Base-by-base conservation (phyloP, 768 basidiomycete species). In the Hysterangium stoloniferum region DNA sequence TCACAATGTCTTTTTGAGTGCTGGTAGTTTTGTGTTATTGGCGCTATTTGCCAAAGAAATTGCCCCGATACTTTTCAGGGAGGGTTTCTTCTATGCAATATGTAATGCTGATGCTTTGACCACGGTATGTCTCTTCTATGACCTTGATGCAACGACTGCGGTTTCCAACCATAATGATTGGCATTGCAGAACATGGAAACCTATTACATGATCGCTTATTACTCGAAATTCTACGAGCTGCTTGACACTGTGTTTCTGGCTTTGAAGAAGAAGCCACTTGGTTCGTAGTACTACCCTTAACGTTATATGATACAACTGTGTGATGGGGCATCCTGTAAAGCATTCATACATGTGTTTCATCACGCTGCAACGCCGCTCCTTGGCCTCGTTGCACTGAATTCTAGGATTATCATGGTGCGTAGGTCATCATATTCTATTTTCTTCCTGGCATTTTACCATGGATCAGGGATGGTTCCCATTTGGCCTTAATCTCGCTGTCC, bases 271-370 rank as follows among this genome's bases (percentile, higher is more conserved):
- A 73, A 73, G 66, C 67, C 68, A 27, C 61, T 73, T 27, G 67
- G 68, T 70, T 42, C 54, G 67, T 55, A 32, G 8, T 6, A 25
- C 9, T 32, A 34, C 33, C 11, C 17, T 9, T 34, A 17, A 34
- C 11, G 9, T 9, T 34, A 9, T n/a, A 9, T 34, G 33, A n/a
- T n/a, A n/a, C 33, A 9, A n/a, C 9, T n/a, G n/a, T n/a, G n/a
- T n/a, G n/a, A n/a, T n/a, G 33, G n/a, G n/a, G 33, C 9, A 5
- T 25, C 9, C n/a, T 13, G 31, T 27, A 35, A 34, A 69, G 68
- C 67, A 52, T 73, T 73, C 69, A 64, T 73, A 17, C 72, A 73
- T 65, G 72, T 73, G 53, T 73, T 71, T 67, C 72, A 73, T 63
- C 72, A 73, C 62, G 66, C 72, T 32, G 72, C 72, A 6, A 73